Percentiles rank a stretch among this genome's conserved stretches.
These are phyloP conservation scores for Ajuga reptans DNA, from an alignment of 305 asterid species.

Conservation along the genomic window DNA sequence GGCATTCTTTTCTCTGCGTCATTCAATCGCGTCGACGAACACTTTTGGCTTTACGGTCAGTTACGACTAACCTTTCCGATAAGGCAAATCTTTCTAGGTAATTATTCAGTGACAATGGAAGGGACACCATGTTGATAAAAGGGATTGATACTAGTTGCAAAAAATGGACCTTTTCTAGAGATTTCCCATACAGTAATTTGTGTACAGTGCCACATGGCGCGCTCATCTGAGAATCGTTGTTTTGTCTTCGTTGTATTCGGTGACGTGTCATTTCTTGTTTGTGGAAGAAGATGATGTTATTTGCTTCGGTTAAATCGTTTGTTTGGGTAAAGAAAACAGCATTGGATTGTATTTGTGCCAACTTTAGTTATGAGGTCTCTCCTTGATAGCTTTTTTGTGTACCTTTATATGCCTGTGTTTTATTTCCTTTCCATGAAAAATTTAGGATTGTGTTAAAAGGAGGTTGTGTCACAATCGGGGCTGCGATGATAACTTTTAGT, in stretches of 20 bases:
- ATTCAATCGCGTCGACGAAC: no score
- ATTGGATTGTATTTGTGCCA: no score
- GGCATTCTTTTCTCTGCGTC: slow-evolving; percentile 28
- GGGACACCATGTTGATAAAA: slow-evolving; percentile 29
- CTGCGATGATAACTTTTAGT: no score
- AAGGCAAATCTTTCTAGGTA: slow-evolving; percentile 20
- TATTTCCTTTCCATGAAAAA: no score
- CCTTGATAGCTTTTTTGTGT: no score
- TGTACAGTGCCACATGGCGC: slow-evolving; percentile 21
- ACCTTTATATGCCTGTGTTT: no score
- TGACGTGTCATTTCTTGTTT: slow-evolving; percentile 15
- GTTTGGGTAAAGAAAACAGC: slow-evolving; percentile 6
- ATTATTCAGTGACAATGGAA: slow-evolving; percentile 23
- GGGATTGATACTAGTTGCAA: slow-evolving; percentile 14
- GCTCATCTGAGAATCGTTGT: background rate
- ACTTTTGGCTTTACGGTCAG: background rate
- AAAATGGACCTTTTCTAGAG: slow-evolving; percentile 23
- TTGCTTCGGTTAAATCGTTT: slow-evolving; percentile 16
- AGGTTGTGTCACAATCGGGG: no score
- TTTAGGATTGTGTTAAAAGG: no score
- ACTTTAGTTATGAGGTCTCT: no score
- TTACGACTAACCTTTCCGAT: slow-evolving; percentile 17
- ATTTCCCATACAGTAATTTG: slow-evolving; percentile 33
- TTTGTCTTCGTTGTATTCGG: background rate
- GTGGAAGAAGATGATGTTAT: slow-evolving; percentile 13